These are phyloP conservation scores for Simplicillium sp. DNA, from an alignment of 2,329 filamentous ascomycete species.

Conservation along the genomic window DNA sequence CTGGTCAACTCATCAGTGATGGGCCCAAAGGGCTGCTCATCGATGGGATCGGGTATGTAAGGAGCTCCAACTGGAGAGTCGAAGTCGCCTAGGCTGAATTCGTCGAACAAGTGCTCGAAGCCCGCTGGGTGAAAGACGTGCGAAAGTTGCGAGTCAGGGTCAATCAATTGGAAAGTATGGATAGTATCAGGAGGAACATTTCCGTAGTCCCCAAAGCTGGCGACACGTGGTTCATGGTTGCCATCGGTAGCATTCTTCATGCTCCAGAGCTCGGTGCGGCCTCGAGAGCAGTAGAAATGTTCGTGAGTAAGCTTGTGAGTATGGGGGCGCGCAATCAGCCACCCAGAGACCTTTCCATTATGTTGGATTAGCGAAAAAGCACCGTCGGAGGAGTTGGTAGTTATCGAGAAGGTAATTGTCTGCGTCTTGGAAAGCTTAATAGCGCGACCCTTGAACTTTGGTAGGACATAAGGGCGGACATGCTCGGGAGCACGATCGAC, in stretches of 20 bases:
- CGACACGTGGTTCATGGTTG: slow-evolving; percentile 11
- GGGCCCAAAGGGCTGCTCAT: slow-evolving; percentile 9
- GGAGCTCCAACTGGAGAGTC: slow-evolving; percentile 7
- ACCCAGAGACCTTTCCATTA: slow-evolving; percentile 8
- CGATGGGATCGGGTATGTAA: slow-evolving; percentile 7
- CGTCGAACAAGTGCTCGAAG: slow-evolving; percentile 12
- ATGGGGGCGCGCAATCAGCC: slow-evolving; percentile 11
- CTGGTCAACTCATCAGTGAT: slow-evolving; percentile 7
- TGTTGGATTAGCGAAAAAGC: slow-evolving; percentile 14
- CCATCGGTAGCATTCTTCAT: slow-evolving; percentile 8
- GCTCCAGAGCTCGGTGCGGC: slow-evolving; percentile 12
- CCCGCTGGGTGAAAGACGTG: slow-evolving; percentile 14
- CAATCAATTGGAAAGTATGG: slow-evolving; percentile 14
- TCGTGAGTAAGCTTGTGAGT: slow-evolving; percentile 10
- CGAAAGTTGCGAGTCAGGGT: slow-evolving; percentile 12
- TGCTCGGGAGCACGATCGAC: slow-evolving; percentile 11
- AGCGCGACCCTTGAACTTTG: slow-evolving; percentile 12
- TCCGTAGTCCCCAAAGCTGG: slow-evolving; percentile 11
- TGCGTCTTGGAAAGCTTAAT: slow-evolving; percentile 11
- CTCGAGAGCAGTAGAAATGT: slow-evolving; percentile 13
- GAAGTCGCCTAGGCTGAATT: slow-evolving; percentile 7
- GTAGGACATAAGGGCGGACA: slow-evolving; percentile 14
- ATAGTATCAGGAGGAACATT: slow-evolving; percentile 11
- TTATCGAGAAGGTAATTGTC: slow-evolving; percentile 13
- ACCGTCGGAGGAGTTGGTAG: slow-evolving; percentile 12